Percentiles rank a stretch among this genome's conserved stretches.
Conservation (phyloP, 1,284 basidiomycete genomes). For the Ceratobasidium sp. region DNA sequence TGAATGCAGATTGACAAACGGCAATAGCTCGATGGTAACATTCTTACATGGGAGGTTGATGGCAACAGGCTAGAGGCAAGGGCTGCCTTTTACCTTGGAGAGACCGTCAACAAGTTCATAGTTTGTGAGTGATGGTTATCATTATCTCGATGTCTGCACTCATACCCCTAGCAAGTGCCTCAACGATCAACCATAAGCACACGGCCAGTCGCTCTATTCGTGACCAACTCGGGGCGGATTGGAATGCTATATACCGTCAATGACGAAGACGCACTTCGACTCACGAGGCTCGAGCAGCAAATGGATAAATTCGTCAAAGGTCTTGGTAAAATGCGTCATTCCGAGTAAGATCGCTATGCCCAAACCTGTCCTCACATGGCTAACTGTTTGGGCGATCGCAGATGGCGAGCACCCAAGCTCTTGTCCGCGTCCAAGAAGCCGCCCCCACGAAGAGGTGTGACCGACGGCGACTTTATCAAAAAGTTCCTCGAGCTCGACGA, state of each 20-base stretch:
- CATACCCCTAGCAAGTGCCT: constrained; percentile 18
- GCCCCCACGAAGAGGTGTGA: constrained; percentile 65
- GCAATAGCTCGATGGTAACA: constrained; percentile 71
- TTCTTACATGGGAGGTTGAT: constrained; percentile 71
- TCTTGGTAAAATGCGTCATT: constrained; percentile 68
- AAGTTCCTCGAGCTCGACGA: constrained; percentile 60
- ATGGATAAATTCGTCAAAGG: constrained; percentile 64
- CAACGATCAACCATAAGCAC: constrained; percentile 50
- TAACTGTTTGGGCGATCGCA: constrained; percentile 39
- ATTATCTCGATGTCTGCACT: not conserved
- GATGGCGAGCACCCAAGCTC: constrained; percentile 52
- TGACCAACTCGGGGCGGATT: constrained; percentile 81
- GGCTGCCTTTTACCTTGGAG: constrained; percentile 72
- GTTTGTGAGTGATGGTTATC: constrained; percentile 57
- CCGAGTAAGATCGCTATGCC: constrained; percentile 59
- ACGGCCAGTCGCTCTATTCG: constrained; percentile 66
- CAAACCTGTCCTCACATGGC: constrained; percentile 57
- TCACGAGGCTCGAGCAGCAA: constrained; percentile 82
- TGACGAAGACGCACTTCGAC: constrained; percentile 62
- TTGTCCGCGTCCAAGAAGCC: constrained; percentile 61
- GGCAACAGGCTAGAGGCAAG: constrained; percentile 61
- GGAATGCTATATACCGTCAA: constrained; percentile 77
- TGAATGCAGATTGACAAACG: not conserved
- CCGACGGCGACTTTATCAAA: constrained; percentile 90
- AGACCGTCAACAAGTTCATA: constrained; percentile 73